These are phyloP conservation scores for Flaveria trinervia DNA, from an alignment of 129 eudicot genomes.

Conservation along the genomic window DNA sequence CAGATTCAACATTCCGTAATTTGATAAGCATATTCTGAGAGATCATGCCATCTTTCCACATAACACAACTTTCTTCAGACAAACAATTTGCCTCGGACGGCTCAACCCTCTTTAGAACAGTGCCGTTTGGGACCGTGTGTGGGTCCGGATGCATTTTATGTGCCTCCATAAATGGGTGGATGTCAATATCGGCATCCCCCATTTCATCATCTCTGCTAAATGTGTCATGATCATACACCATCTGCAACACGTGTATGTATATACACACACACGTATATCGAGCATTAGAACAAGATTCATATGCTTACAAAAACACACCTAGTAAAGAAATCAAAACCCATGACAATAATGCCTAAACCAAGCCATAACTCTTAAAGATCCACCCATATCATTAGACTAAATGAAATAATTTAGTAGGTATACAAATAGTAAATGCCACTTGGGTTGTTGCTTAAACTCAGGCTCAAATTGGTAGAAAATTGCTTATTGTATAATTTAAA, in stretches of 20 bases:
- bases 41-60: conserved; percentile 39
- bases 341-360: neutral
- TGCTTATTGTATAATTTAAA: too few relatives aligned
- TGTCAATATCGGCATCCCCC: conserved; percentile 59
- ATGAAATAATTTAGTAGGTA: neutral
- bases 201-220: conserved; percentile 60
- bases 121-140: conserved; percentile 39
- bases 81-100: conserved; percentile 48
- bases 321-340: neutral
- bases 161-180: conserved; percentile 44
- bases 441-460: too few relatives aligned
- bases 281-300: neutral
- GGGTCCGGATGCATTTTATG: conserved; percentile 33
- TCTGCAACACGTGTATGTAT: conserved; percentile 31
- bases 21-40: conserved; percentile 46
- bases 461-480: too few relatives aligned
- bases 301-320: neutral
- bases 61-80: conserved; percentile 50
- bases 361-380: neutral
- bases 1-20: conserved; percentile 56
- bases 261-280: neutral
- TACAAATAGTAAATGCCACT: neutral
- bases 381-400: neutral
- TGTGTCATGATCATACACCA: conserved; percentile 56
- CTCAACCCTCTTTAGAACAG: conserved; percentile 39